A percentile compares a stretch with the other conserved stretches of the same genome.
phyloP scores from a whole-genome alignment of 192 early-diverging fungal genomes.

The Backusella macrospora region DNA sequence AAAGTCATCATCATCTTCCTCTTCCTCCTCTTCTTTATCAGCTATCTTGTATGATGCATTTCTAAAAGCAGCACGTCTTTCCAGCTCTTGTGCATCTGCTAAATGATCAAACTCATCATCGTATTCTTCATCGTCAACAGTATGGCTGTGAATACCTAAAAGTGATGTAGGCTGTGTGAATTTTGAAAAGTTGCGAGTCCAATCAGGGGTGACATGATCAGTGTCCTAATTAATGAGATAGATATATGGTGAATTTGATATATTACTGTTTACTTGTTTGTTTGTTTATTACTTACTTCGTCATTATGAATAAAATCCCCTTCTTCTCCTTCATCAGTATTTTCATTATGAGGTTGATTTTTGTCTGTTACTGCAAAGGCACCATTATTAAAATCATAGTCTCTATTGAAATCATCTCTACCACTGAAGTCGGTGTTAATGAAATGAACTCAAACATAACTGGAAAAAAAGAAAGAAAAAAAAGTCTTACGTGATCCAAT shows the following conservation, averaged over 20 bases:
- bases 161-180: conserved; percentile 12
- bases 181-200: conserved; percentile 24
- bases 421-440: neutral
- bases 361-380: conserved; percentile 3
- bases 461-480: neutral
- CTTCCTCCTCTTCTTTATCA: conserved; percentile 4
- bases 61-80: conserved; percentile 29
- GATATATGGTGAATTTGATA: neutral
- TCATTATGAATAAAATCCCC: conserved; percentile 17
- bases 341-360: conserved; percentile 15
- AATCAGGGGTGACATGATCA: conserved; percentile 26
- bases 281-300: conserved; percentile 14
- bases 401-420: neutral
- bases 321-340: conserved; percentile 19
- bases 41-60: neutral
- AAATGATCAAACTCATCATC: conserved; percentile 30
- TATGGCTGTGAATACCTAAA: conserved; percentile 22
- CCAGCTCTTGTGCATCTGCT: conserved; percentile 29
- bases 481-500: conserved; percentile 36
- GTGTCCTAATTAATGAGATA: conserved; percentile 1
- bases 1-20: conserved; percentile 30
- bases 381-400: conserved; percentile 22
- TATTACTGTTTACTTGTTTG: neutral
- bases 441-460: neutral
- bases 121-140: conserved; percentile 21